Evolutionary conservation across 306 rosid genomes (phyloP).

Genomic region (Prunus dulcis): DNA sequence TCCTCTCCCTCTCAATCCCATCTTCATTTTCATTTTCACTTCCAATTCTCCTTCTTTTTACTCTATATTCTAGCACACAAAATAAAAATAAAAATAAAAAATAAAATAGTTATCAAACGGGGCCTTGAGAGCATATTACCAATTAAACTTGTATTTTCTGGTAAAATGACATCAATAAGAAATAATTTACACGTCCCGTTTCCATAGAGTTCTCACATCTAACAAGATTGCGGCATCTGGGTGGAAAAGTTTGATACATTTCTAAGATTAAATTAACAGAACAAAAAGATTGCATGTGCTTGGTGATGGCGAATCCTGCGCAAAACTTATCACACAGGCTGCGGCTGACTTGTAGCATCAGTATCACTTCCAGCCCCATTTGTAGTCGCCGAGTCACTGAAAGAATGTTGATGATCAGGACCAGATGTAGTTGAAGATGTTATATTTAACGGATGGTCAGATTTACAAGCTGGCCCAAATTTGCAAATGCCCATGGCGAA

Average conservation of each 20-base stretch:
- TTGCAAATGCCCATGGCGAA: slow-evolving; percentile 89
- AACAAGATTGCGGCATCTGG: slow-evolving; percentile 26
- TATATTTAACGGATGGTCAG: slow-evolving; percentile 53
- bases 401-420: slow-evolving; percentile 46
- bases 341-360: slow-evolving; percentile 38
- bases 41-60: too few species aligned
- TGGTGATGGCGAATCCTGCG: slow-evolving; percentile 37
- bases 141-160: not conserved
- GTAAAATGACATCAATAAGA: slow-evolving; percentile 1
- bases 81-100: too few species aligned
- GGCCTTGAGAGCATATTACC: not conserved
- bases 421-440: slow-evolving; percentile 37
- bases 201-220: not conserved
- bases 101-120: too few species aligned
- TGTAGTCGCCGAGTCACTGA: slow-evolving; percentile 27
- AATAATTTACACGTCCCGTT: slow-evolving; percentile 18
- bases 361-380: slow-evolving; percentile 45
- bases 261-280: not conserved
- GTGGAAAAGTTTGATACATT: slow-evolving; percentile 29
- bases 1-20: too few species aligned
- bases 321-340: slow-evolving; percentile 31
- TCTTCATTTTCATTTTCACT: too few species aligned
- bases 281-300: not conserved
- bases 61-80: too few species aligned
- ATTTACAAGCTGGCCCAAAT: slow-evolving; percentile 89